Conservation (phyloP, 2,329 filamentous ascomycete species). For the Nannizzia gypsea region DNA sequence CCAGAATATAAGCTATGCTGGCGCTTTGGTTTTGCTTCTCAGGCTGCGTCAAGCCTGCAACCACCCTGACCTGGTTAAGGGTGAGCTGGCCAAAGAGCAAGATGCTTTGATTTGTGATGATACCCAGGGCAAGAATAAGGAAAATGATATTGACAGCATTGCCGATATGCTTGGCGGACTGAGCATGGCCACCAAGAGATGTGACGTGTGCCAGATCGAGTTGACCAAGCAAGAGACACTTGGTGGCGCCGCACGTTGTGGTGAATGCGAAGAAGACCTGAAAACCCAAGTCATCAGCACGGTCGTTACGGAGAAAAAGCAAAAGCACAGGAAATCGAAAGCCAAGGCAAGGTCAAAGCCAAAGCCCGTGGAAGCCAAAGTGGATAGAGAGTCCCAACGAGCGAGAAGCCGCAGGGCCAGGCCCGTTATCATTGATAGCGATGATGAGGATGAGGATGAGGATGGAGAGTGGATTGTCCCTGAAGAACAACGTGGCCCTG, state of each 20-base stretch:
- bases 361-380: slow-evolving; percentile 21
- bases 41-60: slow-evolving; percentile 89
- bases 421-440: slow-evolving; percentile 41
- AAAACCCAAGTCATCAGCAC: slow-evolving; percentile 41
- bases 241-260: slow-evolving; percentile 49
- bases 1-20: slow-evolving; percentile 75
- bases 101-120: slow-evolving; percentile 62
- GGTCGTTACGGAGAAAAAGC: slow-evolving; percentile 35
- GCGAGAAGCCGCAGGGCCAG: slow-evolving; percentile 28
- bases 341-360: slow-evolving; percentile 28
- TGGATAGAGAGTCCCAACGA: slow-evolving; percentile 14
- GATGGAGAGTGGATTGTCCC: slow-evolving; percentile 70
- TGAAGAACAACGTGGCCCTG: slow-evolving; percentile 49
- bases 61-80: slow-evolving; percentile 76
- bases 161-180: slow-evolving; percentile 78
- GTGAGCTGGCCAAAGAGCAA: slow-evolving; percentile 74
- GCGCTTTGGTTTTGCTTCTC: slow-evolving; percentile 81
- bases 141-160: slow-evolving; percentile 65
- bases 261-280: slow-evolving; percentile 64
- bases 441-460: slow-evolving; percentile 48
- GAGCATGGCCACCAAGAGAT: slow-evolving; percentile 63
- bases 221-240: slow-evolving; percentile 47
- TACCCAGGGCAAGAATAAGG: slow-evolving; percentile 40
- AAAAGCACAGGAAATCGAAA: slow-evolving; percentile 28
- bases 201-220: slow-evolving; percentile 68